Percentiles rank a stretch among this genome's conserved stretches.
Conservation (phyloP, 331 rosid genomes). For the Pyrus hybrid region DNA sequence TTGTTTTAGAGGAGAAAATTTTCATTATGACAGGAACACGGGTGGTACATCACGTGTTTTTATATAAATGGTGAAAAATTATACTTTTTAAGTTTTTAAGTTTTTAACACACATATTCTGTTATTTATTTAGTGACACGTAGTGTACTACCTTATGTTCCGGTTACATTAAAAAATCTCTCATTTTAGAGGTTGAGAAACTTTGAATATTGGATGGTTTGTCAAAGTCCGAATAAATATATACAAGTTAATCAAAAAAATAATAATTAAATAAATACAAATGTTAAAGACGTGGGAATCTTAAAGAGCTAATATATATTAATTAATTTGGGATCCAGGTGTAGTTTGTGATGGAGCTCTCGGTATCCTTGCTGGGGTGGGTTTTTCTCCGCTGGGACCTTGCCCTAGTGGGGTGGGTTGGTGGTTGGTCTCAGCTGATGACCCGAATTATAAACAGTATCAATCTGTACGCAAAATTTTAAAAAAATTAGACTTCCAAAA, state of each 20-base stretch:
- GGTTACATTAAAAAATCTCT: too few species aligned
- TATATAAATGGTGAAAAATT: too few species aligned
- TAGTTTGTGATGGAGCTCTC: neutral
- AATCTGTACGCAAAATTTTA: neutral
- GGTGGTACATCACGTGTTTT: rapidly evolving
- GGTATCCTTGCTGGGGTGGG: neutral
- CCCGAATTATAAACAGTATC: neutral
- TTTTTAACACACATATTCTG: too few species aligned
- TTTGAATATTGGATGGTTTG: neutral
- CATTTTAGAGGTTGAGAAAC: neutral
- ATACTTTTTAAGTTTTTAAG: too few species aligned
- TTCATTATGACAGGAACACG: too few species aligned
- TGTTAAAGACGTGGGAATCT: neutral
- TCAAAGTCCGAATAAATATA: neutral
- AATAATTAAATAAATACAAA: too few species aligned
- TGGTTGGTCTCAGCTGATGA: neutral
- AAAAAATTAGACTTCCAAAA: neutral
- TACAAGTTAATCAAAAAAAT: neutral
- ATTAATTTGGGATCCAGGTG: neutral
- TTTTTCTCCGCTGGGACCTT: neutral
- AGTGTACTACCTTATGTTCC: rapidly evolving
- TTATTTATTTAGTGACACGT: too few species aligned
- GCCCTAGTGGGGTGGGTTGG: neutral
- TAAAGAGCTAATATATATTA: neutral
- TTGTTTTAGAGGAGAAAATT: neutral